These are phyloP conservation scores for Allium sativum DNA, from an alignment of 106 monocot genomes.

Conservation along the genomic window DNA sequence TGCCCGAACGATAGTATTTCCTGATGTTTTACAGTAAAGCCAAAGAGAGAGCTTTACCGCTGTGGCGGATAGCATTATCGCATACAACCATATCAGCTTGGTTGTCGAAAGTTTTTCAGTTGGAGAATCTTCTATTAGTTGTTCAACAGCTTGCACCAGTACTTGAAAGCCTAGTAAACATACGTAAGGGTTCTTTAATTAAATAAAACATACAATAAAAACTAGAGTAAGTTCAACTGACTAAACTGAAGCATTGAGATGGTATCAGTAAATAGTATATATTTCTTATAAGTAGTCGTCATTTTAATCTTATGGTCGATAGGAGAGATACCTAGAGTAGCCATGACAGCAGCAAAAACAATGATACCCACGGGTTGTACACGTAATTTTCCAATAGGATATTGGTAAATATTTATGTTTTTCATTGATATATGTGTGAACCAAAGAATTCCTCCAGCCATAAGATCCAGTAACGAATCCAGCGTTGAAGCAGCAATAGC, in stretches of 20 bases:
- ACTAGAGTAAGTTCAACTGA: no score
- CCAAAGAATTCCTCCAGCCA: slow-evolving; percentile 95
- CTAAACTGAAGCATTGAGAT: no score
- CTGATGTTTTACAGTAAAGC: slow-evolving; percentile 73
- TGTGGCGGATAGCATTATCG: slow-evolving; percentile 79
- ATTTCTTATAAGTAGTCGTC: not conserved
- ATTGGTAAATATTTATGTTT: slow-evolving; percentile 69
- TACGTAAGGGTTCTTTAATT: no score
- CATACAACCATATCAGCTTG: slow-evolving; percentile 68
- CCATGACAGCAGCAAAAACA: slow-evolving; percentile 93
- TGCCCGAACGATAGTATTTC: slow-evolving; percentile 74
- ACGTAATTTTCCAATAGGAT: slow-evolving; percentile 91
- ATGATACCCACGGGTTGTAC: slow-evolving; percentile 94
- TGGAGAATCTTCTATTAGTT: slow-evolving; percentile 48
- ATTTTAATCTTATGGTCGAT: no score
- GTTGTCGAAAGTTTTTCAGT: slow-evolving; percentile 27
- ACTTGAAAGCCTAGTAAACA: slow-evolving; percentile 67
- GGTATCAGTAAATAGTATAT: not conserved
- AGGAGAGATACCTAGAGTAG: slow-evolving; percentile 61
- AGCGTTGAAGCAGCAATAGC: slow-evolving; percentile 94
- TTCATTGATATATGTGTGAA: slow-evolving; percentile 92
- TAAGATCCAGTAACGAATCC: slow-evolving; percentile 85
- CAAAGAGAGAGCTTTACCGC: slow-evolving; percentile 78
- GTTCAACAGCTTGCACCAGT: slow-evolving; percentile 66
- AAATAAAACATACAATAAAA: no score